Conservation (phyloP, 129 eudicot species). For the Sambucus nigra region DNA sequence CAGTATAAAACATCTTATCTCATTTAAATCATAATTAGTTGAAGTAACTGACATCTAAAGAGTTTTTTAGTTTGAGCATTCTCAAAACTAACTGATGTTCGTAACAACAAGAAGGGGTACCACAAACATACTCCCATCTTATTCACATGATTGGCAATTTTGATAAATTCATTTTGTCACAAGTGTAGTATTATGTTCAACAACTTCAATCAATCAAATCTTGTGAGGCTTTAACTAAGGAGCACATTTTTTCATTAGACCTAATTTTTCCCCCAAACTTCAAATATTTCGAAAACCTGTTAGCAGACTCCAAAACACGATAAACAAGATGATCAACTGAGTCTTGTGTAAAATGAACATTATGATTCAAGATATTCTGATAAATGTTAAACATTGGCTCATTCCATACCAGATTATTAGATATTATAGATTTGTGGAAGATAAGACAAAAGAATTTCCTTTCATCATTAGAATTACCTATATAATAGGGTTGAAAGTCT, state of each 20-base stretch:
- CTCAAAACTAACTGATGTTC: too few species aligned
- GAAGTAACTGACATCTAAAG: too few species aligned
- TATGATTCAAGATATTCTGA: slow-evolving; percentile 49
- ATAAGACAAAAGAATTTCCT: slow-evolving; percentile 39
- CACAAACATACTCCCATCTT: too few species aligned
- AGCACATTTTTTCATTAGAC: slow-evolving; percentile 52
- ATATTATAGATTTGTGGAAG: slow-evolving; percentile 36
- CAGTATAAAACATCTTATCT: too few species aligned
- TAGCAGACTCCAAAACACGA: slow-evolving; percentile 23
- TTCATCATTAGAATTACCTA: not conserved
- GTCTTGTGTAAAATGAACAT: slow-evolving; percentile 61
- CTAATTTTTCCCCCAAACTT: slow-evolving; percentile 59
- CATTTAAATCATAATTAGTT: too few species aligned
- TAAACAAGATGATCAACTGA: slow-evolving; percentile 47
- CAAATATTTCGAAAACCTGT: slow-evolving; percentile 37
- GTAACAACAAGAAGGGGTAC: too few species aligned
- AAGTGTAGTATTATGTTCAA: slow-evolving; percentile 37
- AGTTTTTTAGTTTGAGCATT: too few species aligned
- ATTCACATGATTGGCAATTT: slow-evolving; percentile 42
- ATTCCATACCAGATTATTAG: slow-evolving; percentile 47
- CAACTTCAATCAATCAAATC: slow-evolving; percentile 30
- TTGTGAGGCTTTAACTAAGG: slow-evolving; percentile 43
- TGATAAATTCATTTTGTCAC: slow-evolving; percentile 56
- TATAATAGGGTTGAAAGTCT: too few species aligned
- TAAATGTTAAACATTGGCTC: slow-evolving; percentile 55